Base-by-base conservation (phyloP, 768 basidiomycete species). In the Mycena olivaceomarginata region DNA sequence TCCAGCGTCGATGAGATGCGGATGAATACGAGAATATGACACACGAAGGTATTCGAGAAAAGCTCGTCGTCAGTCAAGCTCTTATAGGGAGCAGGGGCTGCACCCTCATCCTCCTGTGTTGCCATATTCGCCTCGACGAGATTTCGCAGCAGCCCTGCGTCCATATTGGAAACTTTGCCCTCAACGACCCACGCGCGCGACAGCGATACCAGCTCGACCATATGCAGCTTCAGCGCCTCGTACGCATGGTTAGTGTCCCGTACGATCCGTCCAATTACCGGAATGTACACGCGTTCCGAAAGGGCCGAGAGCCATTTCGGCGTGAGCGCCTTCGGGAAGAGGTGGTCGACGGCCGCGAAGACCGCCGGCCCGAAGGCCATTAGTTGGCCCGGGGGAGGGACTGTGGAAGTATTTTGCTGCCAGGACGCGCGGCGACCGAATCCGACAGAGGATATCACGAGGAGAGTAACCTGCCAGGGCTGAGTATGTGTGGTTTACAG, bases 31-130 rank as follows among this genome's bases (percentile, higher is more conserved):
- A 40, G 4, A 25, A 11, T 4, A 39, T 62, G 53, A 82, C 88
- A 77, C 78, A 90, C 91, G 78, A 90, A 91, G 69, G 88, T 87
- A 75, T 91, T 85, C 5, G 90, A 91, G 8, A 90, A 77, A 15
- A 91, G 71, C 70, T 91, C 90, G 16, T 83, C 87, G 48, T 91
- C 90, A 2, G 86, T 87, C 45, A 91, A 76, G 31, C 79, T 79
- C 72, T 75, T 84, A 71, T 85, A 77, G 13, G 51, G n/a, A 53
- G 74, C 79, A 2, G 76, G 72, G 13, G 51, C n/a, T n/a, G 16
- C 51, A 53, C 11, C 51, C 51, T 81, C 82, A 2, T 85, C 85
- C 68, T 86, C 82, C 60, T 82, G 74, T 6, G 80, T 77, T 31
- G 31, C 31, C 85, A 89, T 88, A 78, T 89, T 91, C 0, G 90